Conservation (phyloP, 2,329 filamentous ascomycete genomes). For the Tolypocladium tundrense region DNA sequence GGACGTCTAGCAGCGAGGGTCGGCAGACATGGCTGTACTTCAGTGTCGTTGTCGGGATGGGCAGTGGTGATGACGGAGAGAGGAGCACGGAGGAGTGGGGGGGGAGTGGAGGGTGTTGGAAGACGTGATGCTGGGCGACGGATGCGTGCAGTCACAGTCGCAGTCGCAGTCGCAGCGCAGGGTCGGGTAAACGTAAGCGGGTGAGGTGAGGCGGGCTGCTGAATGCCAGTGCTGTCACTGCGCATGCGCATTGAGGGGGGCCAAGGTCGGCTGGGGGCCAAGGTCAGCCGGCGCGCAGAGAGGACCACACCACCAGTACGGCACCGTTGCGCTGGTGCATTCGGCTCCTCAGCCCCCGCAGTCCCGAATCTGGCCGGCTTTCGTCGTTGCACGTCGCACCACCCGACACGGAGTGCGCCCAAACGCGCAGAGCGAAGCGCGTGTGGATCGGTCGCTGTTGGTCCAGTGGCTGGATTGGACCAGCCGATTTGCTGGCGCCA, state of each 20-base stretch:
- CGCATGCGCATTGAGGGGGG: background rate
- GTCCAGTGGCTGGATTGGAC: background rate
- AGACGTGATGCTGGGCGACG: slow-evolving; percentile 1
- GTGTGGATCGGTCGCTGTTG: background rate
- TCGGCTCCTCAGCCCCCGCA: background rate
- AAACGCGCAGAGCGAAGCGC: background rate
- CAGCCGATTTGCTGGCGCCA: background rate
- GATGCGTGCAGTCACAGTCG: background rate
- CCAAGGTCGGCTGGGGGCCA: background rate
- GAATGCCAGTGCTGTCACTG: background rate
- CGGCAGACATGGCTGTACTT: slow-evolving; percentile 11
- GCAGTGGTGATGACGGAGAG: slow-evolving; percentile 3
- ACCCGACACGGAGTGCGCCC: background rate
- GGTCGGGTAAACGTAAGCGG: background rate
- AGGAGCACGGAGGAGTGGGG: background rate
- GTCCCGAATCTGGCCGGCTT: background rate
- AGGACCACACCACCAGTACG: background rate
- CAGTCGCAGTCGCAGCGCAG: background rate
- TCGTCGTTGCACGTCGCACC: background rate
- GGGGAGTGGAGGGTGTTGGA: background rate
- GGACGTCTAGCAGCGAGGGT: slow-evolving; percentile 12
- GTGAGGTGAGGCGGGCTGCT: background rate
- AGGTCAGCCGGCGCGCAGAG: background rate
- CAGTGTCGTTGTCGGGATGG: background rate
- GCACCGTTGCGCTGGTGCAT: background rate